Conservation (phyloP, 2,329 filamentous ascomycete species). For the Ceratocystis colombiana region DNA sequence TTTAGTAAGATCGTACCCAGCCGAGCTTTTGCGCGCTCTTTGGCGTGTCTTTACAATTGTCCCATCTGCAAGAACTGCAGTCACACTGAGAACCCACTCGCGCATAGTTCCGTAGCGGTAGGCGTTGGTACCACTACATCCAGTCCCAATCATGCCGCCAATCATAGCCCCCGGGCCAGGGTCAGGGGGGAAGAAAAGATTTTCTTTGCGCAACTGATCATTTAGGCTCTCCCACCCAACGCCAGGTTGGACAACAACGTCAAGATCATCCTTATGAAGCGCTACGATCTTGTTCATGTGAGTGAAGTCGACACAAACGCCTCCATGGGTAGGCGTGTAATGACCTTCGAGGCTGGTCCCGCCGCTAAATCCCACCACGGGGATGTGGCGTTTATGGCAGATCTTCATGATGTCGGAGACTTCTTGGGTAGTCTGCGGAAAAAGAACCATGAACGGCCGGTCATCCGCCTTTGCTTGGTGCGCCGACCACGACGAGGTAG, state of each 20-base stretch:
- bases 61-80: conserved; percentile 81
- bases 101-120: conserved; percentile 92
- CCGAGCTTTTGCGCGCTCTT: conserved; percentile 77
- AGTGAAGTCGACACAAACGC: conserved; percentile 76
- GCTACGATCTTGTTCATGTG: conserved; percentile 73
- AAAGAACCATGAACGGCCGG: conserved; percentile 60
- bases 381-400: conserved; percentile 69
- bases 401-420: conserved; percentile 82
- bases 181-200: conserved; percentile 85
- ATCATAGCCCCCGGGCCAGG: conserved; percentile 88
- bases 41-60: conserved; percentile 84
- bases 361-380: conserved; percentile 77
- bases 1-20: conserved; percentile 83
- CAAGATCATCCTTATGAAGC: conserved; percentile 67
- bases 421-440: conserved; percentile 67
- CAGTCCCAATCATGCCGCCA: conserved; percentile 73
- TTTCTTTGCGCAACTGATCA: conserved; percentile 59
- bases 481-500: conserved; percentile 54
- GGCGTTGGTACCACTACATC: conserved; percentile 70
- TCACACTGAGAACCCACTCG: conserved; percentile 81
- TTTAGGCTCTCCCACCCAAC: conserved; percentile 83
- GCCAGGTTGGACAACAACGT: conserved; percentile 68
- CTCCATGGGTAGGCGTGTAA: conserved; percentile 70
- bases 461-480: conserved; percentile 42
- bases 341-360: conserved; percentile 86